Base-by-base conservation (phyloP, 805 yeast species). In the Monosporozyma aerobia region DNA sequence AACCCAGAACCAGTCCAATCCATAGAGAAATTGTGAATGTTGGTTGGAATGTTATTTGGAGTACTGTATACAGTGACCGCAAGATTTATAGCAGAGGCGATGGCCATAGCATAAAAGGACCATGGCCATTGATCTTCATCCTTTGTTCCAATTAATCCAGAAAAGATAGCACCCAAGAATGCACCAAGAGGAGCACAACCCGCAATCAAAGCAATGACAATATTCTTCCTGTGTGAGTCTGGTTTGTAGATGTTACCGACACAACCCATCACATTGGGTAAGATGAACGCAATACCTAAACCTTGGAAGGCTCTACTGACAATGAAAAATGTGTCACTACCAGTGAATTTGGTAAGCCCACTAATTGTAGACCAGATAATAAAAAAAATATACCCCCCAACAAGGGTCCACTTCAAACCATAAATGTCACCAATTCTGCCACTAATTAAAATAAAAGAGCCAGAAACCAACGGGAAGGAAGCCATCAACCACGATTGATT, bases 381-480 rank as follows among this genome's bases (percentile, higher is more conserved):
- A 2, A 76, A 67, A 80, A 86, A 77, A 6, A 66, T 48, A 66
- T 81, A 81, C 0, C 92, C 89, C 4, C 72, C 58, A 0, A 80
- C 44, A 51, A 82, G 72, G n/a, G 80, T 66, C 43, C 63, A 69
- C 53, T 80, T 81, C 51, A 83, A 71, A 0, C 94, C 94, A 58
- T 78, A 80, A 11, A 85, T 70, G 60, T 86, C 95, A 35, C 95
- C 94, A 47, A 84, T 61, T 49, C 82, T 74, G 8, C 94, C 94
- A 39, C 85, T 77, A 4, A 82, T 71, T 39, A 86, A 65, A 49
- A 86, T 85, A 56, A 85, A 80, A 0, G 92, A 83, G 11, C 92
- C 92, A 5, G 84, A 79, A 0, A 88, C 80, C 51, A 86, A 67
- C 0, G 88, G 81, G 62, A 79, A 84, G 0, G 87, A 77, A 1